phyloP scores from a whole-genome alignment of 177 flowering plant genomes.

The Vitis hybrid region DNA sequence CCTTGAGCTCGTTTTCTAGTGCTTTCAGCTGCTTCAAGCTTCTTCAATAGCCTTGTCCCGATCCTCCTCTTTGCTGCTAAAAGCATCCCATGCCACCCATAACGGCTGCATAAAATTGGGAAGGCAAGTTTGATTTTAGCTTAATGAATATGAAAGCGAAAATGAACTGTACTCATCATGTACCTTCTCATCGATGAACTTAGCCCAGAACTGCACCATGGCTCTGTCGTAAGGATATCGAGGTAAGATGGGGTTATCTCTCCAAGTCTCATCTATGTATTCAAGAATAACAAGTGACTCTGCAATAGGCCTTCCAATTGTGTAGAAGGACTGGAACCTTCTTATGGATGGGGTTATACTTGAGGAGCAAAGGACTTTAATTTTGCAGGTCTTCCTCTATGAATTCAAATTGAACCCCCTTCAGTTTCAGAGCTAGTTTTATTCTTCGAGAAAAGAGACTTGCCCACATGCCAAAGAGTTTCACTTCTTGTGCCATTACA shows the following conservation, averaged over 20 bases:
- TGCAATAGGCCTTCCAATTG: conserved; percentile 26
- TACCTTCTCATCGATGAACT: conserved; percentile 33
- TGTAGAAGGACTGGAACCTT: conserved; percentile 29
- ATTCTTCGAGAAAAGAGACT: conserved; percentile 19
- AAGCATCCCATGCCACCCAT: background rate
- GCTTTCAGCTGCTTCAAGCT: conserved; percentile 9
- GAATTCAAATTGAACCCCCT: conserved; percentile 16
- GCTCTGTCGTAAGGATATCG: conserved; percentile 31
- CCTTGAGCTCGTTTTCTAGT: conserved; percentile 21
- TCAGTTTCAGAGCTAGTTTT: conserved; percentile 15
- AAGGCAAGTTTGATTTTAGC: too few species aligned
- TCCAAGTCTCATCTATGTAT: conserved; percentile 32
- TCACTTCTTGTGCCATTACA: conserved; percentile 18
- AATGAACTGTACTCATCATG: too few species aligned
- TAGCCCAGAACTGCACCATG: conserved; percentile 29
- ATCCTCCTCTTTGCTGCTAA: conserved; percentile 15
- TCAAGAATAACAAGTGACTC: conserved; percentile 36
- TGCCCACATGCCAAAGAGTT: conserved; percentile 8
- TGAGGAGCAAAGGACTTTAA: conserved; percentile 24
- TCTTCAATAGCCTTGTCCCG: conserved; percentile 22
- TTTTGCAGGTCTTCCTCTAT: conserved; percentile 20
- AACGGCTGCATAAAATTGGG: too few species aligned
- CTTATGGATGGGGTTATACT: conserved; percentile 26
- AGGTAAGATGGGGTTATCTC: conserved; percentile 21
- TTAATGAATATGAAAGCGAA: too few species aligned